A percentile compares a stretch with the other conserved stretches of the same genome.
Evolutionary conservation across 352 stramenopile genomes (phyloP).

Genomic region (Globisporangium sylvaticum): DNA sequence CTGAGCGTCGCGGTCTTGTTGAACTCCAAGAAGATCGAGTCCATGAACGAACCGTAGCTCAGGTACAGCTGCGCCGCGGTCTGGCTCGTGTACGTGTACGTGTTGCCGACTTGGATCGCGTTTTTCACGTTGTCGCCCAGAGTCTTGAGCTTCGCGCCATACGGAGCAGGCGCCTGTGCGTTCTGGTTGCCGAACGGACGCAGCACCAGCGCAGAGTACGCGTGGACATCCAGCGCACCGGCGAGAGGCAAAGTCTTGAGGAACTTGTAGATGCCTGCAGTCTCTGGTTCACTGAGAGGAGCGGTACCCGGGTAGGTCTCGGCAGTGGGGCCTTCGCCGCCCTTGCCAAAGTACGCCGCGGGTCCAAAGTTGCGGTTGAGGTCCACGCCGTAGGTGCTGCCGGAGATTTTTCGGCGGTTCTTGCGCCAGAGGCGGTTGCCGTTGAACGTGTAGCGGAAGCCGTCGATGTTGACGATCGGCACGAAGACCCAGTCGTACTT

Average conservation of each 20-base stretch:
- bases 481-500: constrained; percentile 28
- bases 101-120: constrained; percentile 15
- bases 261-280: constrained; percentile 18
- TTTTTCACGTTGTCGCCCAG: constrained; percentile 17
- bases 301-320: constrained; percentile 23
- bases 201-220: constrained; percentile 22
- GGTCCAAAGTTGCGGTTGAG: constrained; percentile 32
- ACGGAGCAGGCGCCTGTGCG: constrained; percentile 10
- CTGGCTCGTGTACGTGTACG: constrained; percentile 20
- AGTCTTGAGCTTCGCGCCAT: constrained; percentile 14
- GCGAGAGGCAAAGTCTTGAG: constrained; percentile 17
- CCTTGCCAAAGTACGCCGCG: constrained; percentile 8
- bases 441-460: constrained; percentile 29
- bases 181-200: constrained; percentile 19
- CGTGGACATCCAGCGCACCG: constrained; percentile 26
- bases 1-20: constrained; percentile 20
- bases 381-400: too few relatives aligned
- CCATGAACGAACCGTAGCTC: constrained; percentile 22
- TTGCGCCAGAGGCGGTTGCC: too few relatives aligned
- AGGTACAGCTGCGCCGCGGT: constrained; percentile 24
- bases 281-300: constrained; percentile 25
- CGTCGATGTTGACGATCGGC: constrained; percentile 32
- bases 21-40: constrained; percentile 22
- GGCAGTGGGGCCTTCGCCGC: constrained; percentile 5
- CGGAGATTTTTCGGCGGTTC: too few relatives aligned